Evolutionary conservation across 2,329 filamentous ascomycete genomes (phyloP), one percentile per base, ranked within the genome.

Genomic region (Diaporthe aspalathi): DNA sequence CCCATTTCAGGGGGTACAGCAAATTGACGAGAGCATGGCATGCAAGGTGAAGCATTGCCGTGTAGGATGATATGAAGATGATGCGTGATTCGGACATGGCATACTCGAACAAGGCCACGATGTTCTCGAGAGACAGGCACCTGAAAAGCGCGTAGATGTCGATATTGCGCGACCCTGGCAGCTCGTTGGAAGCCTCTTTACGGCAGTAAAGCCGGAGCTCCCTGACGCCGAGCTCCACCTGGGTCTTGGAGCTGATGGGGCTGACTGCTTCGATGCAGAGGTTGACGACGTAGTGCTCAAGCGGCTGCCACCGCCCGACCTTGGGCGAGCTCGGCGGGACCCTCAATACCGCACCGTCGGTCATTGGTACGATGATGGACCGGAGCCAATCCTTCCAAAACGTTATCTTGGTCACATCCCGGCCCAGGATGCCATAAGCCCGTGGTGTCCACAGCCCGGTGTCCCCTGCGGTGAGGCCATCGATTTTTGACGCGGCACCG

Each of bases 341-440:
- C 70, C 95, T 89, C 75, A 96, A 83, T 38, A 99, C 87, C 17
- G 88, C 90, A 24, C 95, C 94, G 78, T 97, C 94, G 1, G 91
- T 94, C 96, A 98, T 99, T 35, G 96, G 96, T 27, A 97, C 94
- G n/a, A 96, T 86, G 12, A 98, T 89, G 8, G 95, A 95, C 81
- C 94, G 92, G 60, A 99, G 88, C 96, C 96, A 99, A 80, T 99
- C 96, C 81, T 98, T 98, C 95, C 95, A 99, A 83, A 99, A 98
- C 40, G 91, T 90, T 74, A 95, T 94, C 82, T 97, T 89, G 72
- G 90, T 92, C 16, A 87, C 87, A 79, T 99, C 96, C 73, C 93
- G 89, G 43, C 96, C 96, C 73, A 99, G 86, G 73, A 99, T 92
- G 71, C 96, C 96, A 79, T 97, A 99, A 1, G 95, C 94, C 74